Evolutionary conservation across 371 early-diverging fungal species (phyloP).

Genomic region (Lichtheimia corymbifera): DNA sequence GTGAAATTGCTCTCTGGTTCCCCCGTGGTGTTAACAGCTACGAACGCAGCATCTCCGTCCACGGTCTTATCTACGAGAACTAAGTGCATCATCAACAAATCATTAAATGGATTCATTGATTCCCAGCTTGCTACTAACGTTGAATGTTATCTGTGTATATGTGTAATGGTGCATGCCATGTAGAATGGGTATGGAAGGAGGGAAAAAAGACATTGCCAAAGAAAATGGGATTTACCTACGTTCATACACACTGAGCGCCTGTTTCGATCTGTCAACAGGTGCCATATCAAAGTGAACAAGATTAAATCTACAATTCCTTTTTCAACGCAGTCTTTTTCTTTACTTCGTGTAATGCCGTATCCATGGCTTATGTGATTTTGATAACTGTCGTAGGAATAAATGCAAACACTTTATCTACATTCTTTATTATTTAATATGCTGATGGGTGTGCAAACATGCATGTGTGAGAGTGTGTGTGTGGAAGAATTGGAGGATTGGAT

Average conservation of each 20-base stretch:
- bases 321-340: too few species aligned
- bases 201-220: not conserved
- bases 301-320: conserved; percentile 3
- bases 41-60: conserved; percentile 56
- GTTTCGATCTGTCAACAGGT: not conserved
- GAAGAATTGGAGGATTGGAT: too few species aligned
- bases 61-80: conserved; percentile 81
- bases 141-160: not conserved
- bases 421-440: too few species aligned
- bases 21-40: conserved; percentile 74
- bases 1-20: conserved; percentile 98
- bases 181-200: not conserved
- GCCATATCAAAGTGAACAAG: conserved; percentile 7
- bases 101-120: not conserved
- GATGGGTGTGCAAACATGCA: too few species aligned
- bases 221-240: not conserved
- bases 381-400: too few species aligned
- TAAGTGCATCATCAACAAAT: not conserved
- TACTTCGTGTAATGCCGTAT: too few species aligned
- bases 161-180: not conserved
- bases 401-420: too few species aligned
- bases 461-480: too few species aligned
- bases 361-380: too few species aligned
- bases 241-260: conserved; percentile 5
- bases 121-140: too few species aligned